Evolutionary conservation across 2,329 filamentous ascomycete genomes (phyloP).

Genomic region (Stagonosporopsis cucurbitacearum): DNA sequence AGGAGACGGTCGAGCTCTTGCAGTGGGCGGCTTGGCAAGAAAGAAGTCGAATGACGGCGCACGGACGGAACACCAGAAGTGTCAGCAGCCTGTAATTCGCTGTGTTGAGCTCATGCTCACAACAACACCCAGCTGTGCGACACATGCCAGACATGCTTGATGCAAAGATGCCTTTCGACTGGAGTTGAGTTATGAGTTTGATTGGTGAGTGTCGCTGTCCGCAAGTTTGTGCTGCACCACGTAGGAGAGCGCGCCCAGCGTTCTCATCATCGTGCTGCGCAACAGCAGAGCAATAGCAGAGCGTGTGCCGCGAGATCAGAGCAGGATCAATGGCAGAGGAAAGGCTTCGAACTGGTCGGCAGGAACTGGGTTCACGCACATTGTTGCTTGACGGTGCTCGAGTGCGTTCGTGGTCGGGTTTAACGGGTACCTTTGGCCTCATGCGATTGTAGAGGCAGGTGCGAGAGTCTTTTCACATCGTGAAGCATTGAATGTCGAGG

Average conservation of each 20-base stretch:
- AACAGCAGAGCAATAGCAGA: not conserved
- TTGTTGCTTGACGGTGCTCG: not conserved
- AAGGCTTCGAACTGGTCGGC: not conserved
- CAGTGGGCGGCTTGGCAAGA: constrained; percentile 19
- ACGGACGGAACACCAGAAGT: constrained; percentile 10
- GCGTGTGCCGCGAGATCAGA: not conserved
- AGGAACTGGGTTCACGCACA: not conserved
- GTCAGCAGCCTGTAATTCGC: constrained; percentile 14
- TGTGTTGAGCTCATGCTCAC: constrained; percentile 11
- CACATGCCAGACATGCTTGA: not conserved
- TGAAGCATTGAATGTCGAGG: not conserved
- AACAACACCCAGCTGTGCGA: no score
- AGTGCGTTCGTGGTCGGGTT: not conserved
- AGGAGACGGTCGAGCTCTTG: constrained; percentile 25
- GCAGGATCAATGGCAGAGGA: not conserved
- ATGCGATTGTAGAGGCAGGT: not conserved
- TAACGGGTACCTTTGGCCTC: no score
- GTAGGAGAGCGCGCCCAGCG: not conserved
- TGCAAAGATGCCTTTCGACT: no score
- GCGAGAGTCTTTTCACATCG: not conserved
- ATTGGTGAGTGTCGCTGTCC: not conserved
- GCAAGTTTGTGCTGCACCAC: not conserved
- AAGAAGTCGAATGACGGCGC: constrained; percentile 23
- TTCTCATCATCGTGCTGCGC: not conserved
- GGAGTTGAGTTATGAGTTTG: not conserved